Base-by-base conservation (phyloP, 257 asterid species). In the Fraxinus anomala region DNA sequence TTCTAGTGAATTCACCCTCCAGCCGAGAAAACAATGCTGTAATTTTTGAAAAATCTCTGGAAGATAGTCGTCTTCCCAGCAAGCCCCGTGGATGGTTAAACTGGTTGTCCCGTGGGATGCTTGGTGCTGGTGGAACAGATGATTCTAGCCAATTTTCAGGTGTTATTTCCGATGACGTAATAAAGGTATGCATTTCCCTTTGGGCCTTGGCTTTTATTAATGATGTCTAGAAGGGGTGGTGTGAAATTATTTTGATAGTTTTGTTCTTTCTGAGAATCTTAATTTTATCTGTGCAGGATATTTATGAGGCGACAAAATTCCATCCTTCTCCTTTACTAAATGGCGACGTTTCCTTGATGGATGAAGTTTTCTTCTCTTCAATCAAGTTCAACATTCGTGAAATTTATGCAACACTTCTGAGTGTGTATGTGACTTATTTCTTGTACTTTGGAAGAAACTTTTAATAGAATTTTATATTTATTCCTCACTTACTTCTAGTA, bases 81-180 rank as follows among this genome's bases (percentile, higher is more conserved):
- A 95, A 89, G 87, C 91, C 96, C 67, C 97, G 97, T 69, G 98
- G 98, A 81, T 95, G 99, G 99, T 87, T 95, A 82, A 93, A 95
- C 84, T 95, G 99, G 99, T 85, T 95, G 77, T 95, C 99, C 42
- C 92, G 91, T 77, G 99, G 99, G 78, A 88, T 95, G 96, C 97
- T 95, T 80, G 99, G 99, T 79, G 99, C 98, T 77, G 96, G 97
- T 26, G 99, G 99, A 75, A 93, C 99, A 71, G 92, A 89, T 82
- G 97, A 89, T 82, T 89, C 97, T 68, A 84, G 89, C 88, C 96
- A 90, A 74, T 95, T 95, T 85, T 93, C 98, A 59, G 99, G 99
- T 76, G 94, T 88, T 72, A 89, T 95, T 82, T 93, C 99, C 12
- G 99, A 95, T 83, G 99, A 95, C 73, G 96, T 89, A 77, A 88